Conservation (phyloP, 768 basidiomycete species). For the Lyophyllum semitale region DNA sequence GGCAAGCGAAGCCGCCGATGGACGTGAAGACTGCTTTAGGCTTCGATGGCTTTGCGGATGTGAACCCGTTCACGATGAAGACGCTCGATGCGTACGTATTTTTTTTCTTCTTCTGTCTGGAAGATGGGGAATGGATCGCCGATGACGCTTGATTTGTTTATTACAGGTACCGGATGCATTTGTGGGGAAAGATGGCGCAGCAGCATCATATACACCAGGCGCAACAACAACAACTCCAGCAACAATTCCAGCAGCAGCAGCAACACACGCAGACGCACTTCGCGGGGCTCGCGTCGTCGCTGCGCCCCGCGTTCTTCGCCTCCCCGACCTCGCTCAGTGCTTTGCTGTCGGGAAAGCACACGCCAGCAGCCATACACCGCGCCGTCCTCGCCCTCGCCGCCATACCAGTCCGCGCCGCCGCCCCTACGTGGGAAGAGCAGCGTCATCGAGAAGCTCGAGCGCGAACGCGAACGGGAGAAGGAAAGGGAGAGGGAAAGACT, state of each 20-base stretch:
- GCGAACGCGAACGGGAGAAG: constrained; percentile 19
- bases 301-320: too few relatives aligned
- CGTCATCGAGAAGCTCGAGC: constrained; percentile 32
- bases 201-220: too few relatives aligned
- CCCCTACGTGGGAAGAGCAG: constrained; percentile 32
- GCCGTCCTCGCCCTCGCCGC: constrained; percentile 16
- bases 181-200: too few relatives aligned
- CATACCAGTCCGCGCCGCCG: constrained; percentile 39
- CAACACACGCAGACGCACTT: constrained; percentile 31
- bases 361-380: constrained; percentile 17
- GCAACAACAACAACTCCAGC: too few relatives aligned
- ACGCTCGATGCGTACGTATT: constrained; percentile 74
- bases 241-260: too few relatives aligned
- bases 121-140: too few relatives aligned
- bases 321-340: constrained; percentile 27
- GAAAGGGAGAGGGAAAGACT: constrained; percentile 28
- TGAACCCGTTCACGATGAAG: too few relatives aligned
- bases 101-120: background rate
- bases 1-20: constrained; percentile 31
- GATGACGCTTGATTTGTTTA: constrained; percentile 3
- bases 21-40: constrained; percentile 29
- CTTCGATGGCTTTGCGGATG: too few relatives aligned
- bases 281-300: constrained; percentile 39
- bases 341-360: constrained; percentile 50
- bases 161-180: constrained; percentile 77